phyloP scores from a whole-genome alignment of 2,329 filamentous ascomycete species.

The Ophiostoma fasciatum region DNA sequence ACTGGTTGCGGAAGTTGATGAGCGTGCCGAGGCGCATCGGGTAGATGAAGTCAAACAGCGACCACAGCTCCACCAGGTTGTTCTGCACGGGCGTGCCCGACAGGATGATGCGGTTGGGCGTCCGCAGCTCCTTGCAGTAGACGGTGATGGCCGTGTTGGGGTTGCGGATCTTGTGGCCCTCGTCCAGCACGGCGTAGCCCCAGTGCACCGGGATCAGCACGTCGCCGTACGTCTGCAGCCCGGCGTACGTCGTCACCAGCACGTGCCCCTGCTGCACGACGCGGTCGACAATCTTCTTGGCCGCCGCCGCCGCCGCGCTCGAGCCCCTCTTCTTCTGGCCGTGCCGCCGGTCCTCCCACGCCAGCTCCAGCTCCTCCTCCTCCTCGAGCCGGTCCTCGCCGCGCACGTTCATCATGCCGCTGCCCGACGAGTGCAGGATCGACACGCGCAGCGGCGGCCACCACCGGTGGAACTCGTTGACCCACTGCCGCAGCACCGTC shows the following conservation, averaged over 20 bases:
- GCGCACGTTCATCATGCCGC: constrained; percentile 78
- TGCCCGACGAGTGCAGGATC: constrained; percentile 88
- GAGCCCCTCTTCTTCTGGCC: constrained; percentile 25
- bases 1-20: constrained; percentile 78
- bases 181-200: constrained; percentile 88
- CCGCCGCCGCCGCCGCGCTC: constrained; percentile 57
- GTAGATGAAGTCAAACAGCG: constrained; percentile 92
- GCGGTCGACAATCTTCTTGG: constrained; percentile 65
- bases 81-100: constrained; percentile 98
- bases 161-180: constrained; percentile 96
- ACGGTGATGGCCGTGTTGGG: constrained; percentile 91
- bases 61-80: constrained; percentile 90
- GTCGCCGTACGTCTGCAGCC: constrained; percentile 82
- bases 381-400: constrained; percentile 29
- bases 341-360: constrained; percentile 24
- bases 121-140: constrained; percentile 85
- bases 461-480: constrained; percentile 96
- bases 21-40: constrained; percentile 90
- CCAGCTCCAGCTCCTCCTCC: constrained; percentile 35
- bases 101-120: constrained; percentile 78
- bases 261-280: constrained; percentile 80
- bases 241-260: constrained; percentile 88
- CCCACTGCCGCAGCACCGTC: constrained; percentile 93
- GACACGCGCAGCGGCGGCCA: constrained; percentile 98
- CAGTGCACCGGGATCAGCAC: constrained; percentile 71